phyloP scores from a whole-genome alignment of 345 rosid genomes.

The Acer saccharum region DNA sequence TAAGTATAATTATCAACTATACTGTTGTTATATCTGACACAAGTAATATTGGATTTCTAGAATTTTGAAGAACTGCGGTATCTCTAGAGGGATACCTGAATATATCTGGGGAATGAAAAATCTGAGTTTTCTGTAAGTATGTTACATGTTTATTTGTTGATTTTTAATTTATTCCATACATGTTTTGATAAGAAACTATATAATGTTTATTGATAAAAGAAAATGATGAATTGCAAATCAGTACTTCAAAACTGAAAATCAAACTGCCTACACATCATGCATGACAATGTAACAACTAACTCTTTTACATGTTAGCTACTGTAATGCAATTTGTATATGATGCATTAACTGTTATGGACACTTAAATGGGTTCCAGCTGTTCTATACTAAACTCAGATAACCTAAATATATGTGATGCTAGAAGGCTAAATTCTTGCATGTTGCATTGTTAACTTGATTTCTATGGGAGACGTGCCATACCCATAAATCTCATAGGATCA shows the following conservation, averaged over 20 bases:
- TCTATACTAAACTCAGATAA: neutral
- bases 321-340: neutral
- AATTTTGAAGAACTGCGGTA: constrained; percentile 27
- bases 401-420: neutral
- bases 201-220: neutral
- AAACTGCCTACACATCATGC: neutral
- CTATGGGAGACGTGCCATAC: neutral
- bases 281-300: neutral
- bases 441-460: neutral
- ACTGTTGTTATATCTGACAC: neutral
- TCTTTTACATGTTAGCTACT: neutral
- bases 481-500: neutral
- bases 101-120: constrained; percentile 25
- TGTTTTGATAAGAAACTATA: neutral
- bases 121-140: constrained; percentile 23
- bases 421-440: neutral
- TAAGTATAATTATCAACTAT: neutral
- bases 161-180: neutral
- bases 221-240: neutral
- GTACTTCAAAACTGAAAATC: neutral
- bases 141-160: neutral
- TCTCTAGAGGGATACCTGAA: constrained; percentile 23
- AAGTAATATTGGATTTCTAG: constrained; percentile 1
- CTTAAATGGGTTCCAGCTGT: neutral
- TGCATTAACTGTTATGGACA: neutral